Evolutionary conservation across 2,329 filamentous ascomycete genomes (phyloP).

Genomic region (Fusarium coicis): DNA sequence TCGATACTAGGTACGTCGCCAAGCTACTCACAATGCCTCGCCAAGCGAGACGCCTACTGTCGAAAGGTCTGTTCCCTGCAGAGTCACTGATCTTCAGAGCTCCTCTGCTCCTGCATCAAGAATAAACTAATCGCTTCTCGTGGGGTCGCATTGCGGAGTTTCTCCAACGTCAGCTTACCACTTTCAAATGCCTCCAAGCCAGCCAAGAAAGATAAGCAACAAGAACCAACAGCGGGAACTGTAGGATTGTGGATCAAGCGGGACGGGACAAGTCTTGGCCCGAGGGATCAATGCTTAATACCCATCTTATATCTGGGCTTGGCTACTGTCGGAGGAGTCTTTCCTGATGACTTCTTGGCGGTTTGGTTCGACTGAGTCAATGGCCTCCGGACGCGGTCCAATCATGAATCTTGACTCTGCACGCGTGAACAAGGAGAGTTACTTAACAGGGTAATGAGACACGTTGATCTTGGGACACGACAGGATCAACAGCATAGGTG

Average conservation of each 20-base stretch:
- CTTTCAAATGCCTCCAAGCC: background rate
- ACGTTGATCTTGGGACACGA: background rate
- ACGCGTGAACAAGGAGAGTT: background rate
- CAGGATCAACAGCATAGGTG: background rate
- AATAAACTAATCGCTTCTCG: background rate
- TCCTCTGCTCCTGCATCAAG: no score
- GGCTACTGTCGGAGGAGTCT: background rate
- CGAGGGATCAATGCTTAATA: background rate
- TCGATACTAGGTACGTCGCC: background rate
- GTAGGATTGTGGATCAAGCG: background rate
- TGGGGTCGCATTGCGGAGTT: background rate
- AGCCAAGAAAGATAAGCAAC: background rate
- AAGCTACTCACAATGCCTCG: background rate
- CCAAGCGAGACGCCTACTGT: fast-evolving
- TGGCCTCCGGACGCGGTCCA: background rate
- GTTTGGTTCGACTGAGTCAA: background rate
- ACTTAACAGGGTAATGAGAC: fast-evolving
- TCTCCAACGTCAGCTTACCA: background rate
- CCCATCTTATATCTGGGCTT: background rate
- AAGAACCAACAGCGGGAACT: background rate
- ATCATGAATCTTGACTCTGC: background rate
- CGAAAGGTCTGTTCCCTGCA: background rate
- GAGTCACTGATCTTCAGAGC: background rate
- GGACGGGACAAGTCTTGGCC: background rate
- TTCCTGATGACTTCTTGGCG: background rate